These are phyloP conservation scores for Pelargonium fulgidum DNA, from an alignment of 441 rosid genomes.

Conservation along the genomic window DNA sequence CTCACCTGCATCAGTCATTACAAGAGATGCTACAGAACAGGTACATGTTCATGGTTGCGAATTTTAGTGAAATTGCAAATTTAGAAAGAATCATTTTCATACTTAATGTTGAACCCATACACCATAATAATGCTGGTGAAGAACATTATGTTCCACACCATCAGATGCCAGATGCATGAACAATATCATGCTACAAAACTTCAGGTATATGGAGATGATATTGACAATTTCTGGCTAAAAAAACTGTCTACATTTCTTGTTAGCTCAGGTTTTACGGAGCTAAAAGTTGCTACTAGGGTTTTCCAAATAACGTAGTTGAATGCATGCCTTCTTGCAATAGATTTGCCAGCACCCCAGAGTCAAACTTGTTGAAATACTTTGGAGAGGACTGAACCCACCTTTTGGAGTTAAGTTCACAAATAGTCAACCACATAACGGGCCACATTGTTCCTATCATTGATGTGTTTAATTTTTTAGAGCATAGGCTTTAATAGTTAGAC, in stretches of 20 bases:
- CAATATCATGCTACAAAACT: neutral
- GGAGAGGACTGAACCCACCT: too few relatives aligned
- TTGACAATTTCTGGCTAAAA: neutral
- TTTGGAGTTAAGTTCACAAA: too few relatives aligned
- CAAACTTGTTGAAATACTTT: too few relatives aligned
- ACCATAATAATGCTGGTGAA: neutral
- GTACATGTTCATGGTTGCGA: constrained; percentile 21
- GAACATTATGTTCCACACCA: neutral
- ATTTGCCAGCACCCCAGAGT: neutral
- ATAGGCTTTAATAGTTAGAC: too few relatives aligned
- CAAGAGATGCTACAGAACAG: constrained; percentile 38
- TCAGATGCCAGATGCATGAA: neutral
- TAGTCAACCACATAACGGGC: too few relatives aligned
- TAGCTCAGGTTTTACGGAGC: neutral
- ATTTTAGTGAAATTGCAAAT: neutral
- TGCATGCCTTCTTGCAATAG: neutral
- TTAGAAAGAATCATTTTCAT: neutral
- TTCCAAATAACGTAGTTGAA: neutral
- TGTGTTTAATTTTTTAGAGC: too few relatives aligned
- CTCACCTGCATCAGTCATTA: constrained; percentile 49
- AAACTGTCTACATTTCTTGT: neutral
- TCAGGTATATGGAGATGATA: neutral
- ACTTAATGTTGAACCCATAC: neutral
- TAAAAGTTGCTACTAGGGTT: neutral
- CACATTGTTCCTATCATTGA: too few relatives aligned